phyloP scores from a whole-genome alignment of 1,284 basidiomycete species.

The Ganoderma resinaceum region DNA sequence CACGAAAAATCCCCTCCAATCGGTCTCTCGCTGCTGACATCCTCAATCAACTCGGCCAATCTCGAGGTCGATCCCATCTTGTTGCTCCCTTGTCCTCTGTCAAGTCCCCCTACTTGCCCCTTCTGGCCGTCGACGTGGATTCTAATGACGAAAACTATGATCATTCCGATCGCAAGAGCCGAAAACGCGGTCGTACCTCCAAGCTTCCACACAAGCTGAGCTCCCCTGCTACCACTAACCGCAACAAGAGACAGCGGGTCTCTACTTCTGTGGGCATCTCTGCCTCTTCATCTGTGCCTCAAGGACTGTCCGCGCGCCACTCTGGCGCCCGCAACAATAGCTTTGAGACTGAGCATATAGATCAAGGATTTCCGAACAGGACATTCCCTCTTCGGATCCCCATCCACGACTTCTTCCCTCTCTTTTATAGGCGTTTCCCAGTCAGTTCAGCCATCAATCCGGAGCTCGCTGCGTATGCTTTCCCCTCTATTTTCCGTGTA shows the following conservation, averaged over 20 bases:
- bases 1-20: background rate
- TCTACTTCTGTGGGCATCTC: background rate
- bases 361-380: conserved; percentile 42
- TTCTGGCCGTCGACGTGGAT: background rate
- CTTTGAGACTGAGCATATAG: background rate
- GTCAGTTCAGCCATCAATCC: conserved; percentile 57
- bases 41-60: conserved; percentile 17
- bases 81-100: conserved; percentile 8
- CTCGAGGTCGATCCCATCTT: background rate
- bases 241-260: conserved; percentile 14
- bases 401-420: conserved; percentile 54
- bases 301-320: background rate
- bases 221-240: background rate
- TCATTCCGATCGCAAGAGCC: conserved; percentile 9
- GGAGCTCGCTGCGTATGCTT: conserved; percentile 34
- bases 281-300: background rate
- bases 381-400: conserved; percentile 55
- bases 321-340: conserved; percentile 3
- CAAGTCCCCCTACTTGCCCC: conserved; percentile 16
- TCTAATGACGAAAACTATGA: conserved; percentile 29
- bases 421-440: conserved; percentile 73
- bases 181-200: conserved; percentile 18
- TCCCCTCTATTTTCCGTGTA: conserved; percentile 15
- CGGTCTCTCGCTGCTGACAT: conserved; percentile 17
- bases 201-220: background rate